Base-by-base conservation (phyloP, 78 protist species). In the Monosiga brevicollis region DNA sequence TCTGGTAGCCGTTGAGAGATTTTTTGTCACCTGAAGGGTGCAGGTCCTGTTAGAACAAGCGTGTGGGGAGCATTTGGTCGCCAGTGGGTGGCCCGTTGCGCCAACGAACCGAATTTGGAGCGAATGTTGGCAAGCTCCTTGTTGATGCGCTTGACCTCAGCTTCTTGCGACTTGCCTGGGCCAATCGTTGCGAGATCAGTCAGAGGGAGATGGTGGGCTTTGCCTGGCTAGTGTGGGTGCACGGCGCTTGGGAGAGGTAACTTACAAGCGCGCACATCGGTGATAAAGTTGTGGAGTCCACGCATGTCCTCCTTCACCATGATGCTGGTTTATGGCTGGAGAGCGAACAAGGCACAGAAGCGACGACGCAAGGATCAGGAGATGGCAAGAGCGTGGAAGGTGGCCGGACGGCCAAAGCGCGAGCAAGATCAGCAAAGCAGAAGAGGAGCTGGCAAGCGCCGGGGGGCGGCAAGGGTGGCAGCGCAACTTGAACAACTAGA, bases 111-210 rank as follows among this genome's bases (percentile, higher is more conserved):
- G 84, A 92, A 94, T 73, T 87, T 80, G 3, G 35, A 0, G 32
- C 97, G 85, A 75, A 96, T 93, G 73, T 95, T 88, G 34, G 88
- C 90, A 70, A 93, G 79, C 86, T 96, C 98, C 82, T 92, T 85
- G 54, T 90, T 87, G 62, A 95, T 77, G 32, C 97, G 88, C 55
- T 83, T 75, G 38, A 73, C 3, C 88, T 95, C 98, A 1, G 72
- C 87, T 84, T 93, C 96, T 85, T 90, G 88, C 34, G 78, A 84
- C n/a, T 24, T 36, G 78, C 80, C 73, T 72, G 2, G 22, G 26
- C 3, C 0, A 1, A 23, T 11, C 3, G 35, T n/a, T n/a, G n/a
- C 37, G 1, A 10, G 39, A 1, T 6, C 37, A 34, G 1, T 34
- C 76, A 10, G 20, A 25, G 34, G 0, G 37, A 0, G 39, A 9